Percentiles rank a stretch among this genome's conserved stretches.
phyloP scores from a whole-genome alignment of 2,329 filamentous ascomycete genomes.

The Teratosphaeria zuluensis region DNA sequence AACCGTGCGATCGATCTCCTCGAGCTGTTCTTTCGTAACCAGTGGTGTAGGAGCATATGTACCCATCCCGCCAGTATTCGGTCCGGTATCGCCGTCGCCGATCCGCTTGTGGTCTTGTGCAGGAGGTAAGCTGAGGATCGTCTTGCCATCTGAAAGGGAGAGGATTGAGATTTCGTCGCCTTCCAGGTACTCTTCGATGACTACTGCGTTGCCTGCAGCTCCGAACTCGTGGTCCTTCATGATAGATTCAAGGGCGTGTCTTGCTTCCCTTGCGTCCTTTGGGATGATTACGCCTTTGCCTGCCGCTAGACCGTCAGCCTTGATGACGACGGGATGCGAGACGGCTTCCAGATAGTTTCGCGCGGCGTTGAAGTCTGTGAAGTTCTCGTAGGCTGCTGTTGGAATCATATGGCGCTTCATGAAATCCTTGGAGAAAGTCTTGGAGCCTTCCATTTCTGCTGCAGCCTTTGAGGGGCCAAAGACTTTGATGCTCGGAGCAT shows the following conservation, averaged over 20 bases:
- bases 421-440: slow-evolving; percentile 95
- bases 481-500: slow-evolving; percentile 50
- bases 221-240: slow-evolving; percentile 88
- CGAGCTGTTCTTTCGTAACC: slow-evolving; percentile 53
- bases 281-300: slow-evolving; percentile 95
- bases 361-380: slow-evolving; percentile 34
- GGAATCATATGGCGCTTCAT: slow-evolving; percentile 88
- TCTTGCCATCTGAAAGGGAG: slow-evolving; percentile 82
- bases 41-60: slow-evolving; percentile 70
- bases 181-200: slow-evolving; percentile 87
- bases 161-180: slow-evolving; percentile 90
- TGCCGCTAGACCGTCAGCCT: slow-evolving; percentile 82
- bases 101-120: slow-evolving; percentile 97
- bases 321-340: slow-evolving; percentile 74
- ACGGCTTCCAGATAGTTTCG: slow-evolving; percentile 61
- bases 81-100: slow-evolving; percentile 78
- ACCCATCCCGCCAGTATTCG: slow-evolving; percentile 96
- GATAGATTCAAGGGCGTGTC: slow-evolving; percentile 71
- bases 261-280: slow-evolving; percentile 69
- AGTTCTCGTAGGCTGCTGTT: slow-evolving; percentile 85
- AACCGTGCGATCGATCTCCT: slow-evolving; percentile 67
- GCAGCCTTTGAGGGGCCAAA: slow-evolving; percentile 82
- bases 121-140: slow-evolving; percentile 72
- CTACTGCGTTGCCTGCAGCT: slow-evolving; percentile 75
- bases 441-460: slow-evolving; percentile 87